A percentile compares a stretch with the other conserved stretches of the same genome.
These are phyloP conservation scores for Sindora glabra DNA, from an alignment of 306 rosid species.

Conservation along the genomic window DNA sequence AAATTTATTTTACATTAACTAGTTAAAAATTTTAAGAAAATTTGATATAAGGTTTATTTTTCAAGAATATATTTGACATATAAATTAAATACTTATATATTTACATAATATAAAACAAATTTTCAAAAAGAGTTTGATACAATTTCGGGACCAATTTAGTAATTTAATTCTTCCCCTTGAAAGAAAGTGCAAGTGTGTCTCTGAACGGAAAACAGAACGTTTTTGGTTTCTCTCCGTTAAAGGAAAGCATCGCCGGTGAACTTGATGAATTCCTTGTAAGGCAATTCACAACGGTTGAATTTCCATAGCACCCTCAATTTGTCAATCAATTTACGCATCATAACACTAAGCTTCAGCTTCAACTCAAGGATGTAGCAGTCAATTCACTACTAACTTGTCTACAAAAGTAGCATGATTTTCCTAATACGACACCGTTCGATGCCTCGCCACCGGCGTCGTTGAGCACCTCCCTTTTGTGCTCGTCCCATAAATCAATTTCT, in stretches of 20 bases:
- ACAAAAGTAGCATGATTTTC: neutral
- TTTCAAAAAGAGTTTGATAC: too few relatives aligned
- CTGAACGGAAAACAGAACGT: neutral
- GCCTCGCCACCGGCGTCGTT: neutral
- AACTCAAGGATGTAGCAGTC: conserved; percentile 11
- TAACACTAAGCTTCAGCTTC: neutral
- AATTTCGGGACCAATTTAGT: too few relatives aligned
- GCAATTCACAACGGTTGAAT: neutral
- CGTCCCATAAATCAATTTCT: conserved; percentile 11
- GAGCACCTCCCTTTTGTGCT: neutral
- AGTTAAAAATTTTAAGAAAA: too few relatives aligned
- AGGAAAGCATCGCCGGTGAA: conserved; percentile 26
- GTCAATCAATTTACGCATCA: neutral
- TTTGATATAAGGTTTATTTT: too few relatives aligned
- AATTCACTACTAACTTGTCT: neutral
- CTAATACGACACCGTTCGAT: conserved; percentile 28
- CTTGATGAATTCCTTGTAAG: neutral
- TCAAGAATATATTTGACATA: too few relatives aligned
- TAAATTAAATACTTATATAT: too few relatives aligned
- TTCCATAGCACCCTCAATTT: conserved; percentile 8
- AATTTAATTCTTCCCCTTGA: neutral
- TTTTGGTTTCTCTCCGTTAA: conserved; percentile 11
- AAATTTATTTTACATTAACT: too few relatives aligned
- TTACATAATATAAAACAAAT: too few relatives aligned
- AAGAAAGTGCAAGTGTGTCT: neutral